Evolutionary conservation across 176 grass and related monocot genomes (phyloP), one percentile per base, ranked within the genome.

Genomic region (Coix lacrymajobi): DNA sequence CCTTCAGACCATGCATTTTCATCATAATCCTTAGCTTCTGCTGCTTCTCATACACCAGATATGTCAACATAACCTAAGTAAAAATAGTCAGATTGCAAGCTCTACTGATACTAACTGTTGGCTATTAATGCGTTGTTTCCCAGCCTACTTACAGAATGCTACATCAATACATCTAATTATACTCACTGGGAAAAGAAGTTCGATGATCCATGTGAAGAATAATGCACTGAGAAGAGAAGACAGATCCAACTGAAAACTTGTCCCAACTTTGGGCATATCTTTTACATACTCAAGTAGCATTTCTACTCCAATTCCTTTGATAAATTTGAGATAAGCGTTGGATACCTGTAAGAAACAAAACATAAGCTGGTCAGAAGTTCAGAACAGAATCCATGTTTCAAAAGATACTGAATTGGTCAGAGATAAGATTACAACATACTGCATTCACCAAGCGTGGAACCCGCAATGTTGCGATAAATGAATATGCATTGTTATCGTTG

Each of bases 151-250:
- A 79, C 31, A 31, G 44, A 81, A 77, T 52, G 73, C 13, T 73
- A 65, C 32, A 77, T 87, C 77, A 72, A 20, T 69, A 76, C 24
- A 79, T 81, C 63, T 63, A 38, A 83, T 84, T 73, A 87, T 86
- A 95, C 90, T 95, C 81, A 93, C 92, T 37, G 96, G 96, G 62
- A 98, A 95, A 86, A 92, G 96, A 40, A 98, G 86, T 78, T 93
- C 60, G 79, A 92, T 58, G 8, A 93, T 88, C 96, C 96, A 95
- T 73, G 96, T 90, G 87, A 98, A 95, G 92, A 95, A 98, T 83
- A 95, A 79, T 25, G 62, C 75, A 90, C 91, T 92, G 69, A 98
- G 76, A 86, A 95, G 75, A 87, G 92, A 91, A 85, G 92, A 91
- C 26, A 93, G 39, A 48, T 98, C 91, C 11, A 93, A 16, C 54